phyloP scores from a whole-genome alignment of 345 rosid species.

The Dipteronia dyeriana region DNA sequence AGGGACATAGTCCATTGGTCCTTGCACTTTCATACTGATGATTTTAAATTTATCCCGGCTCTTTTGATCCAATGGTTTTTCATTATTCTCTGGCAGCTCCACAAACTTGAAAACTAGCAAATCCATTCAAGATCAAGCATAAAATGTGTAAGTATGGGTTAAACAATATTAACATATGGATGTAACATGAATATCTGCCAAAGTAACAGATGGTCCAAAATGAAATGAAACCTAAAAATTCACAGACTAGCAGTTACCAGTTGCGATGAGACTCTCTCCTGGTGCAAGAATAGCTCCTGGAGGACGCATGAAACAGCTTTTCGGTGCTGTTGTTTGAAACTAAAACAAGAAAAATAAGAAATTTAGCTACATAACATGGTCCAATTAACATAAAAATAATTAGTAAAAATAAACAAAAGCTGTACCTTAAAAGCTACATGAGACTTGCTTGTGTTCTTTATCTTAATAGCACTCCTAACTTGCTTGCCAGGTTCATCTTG shows the following conservation, averaged over 20 bases:
- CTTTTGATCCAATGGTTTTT: slow-evolving; percentile 88
- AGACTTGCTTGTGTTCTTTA: slow-evolving; percentile 93
- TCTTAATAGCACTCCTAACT: slow-evolving; percentile 89
- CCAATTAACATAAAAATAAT: not conserved
- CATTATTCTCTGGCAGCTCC: slow-evolving; percentile 92
- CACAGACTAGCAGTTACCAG: slow-evolving; percentile 50
- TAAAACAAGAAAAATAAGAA: slow-evolving; percentile 30
- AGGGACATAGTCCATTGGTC: slow-evolving; percentile 80
- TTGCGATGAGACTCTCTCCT: slow-evolving; percentile 83
- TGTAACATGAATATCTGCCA: not conserved
- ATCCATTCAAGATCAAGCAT: slow-evolving; percentile 20
- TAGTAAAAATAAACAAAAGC: not conserved
- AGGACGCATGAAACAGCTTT: slow-evolving; percentile 99
- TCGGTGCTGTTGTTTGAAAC: slow-evolving; percentile 99
- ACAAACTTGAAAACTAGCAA: slow-evolving; percentile 89
- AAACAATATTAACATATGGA: not conserved
- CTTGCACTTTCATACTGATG: slow-evolving; percentile 92
- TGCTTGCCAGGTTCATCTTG: slow-evolving; percentile 99
- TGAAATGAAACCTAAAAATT: not conserved
- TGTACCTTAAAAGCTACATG: slow-evolving; percentile 89
- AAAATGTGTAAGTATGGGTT: not conserved
- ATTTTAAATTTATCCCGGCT: slow-evolving; percentile 90
- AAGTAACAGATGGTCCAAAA: slow-evolving; percentile 10
- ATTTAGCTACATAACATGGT: not conserved
- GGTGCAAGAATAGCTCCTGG: slow-evolving; percentile 96